Base-by-base conservation (phyloP, 2,329 filamentous ascomycete genomes). In the Lasiodiplodia hormozganensis region DNA sequence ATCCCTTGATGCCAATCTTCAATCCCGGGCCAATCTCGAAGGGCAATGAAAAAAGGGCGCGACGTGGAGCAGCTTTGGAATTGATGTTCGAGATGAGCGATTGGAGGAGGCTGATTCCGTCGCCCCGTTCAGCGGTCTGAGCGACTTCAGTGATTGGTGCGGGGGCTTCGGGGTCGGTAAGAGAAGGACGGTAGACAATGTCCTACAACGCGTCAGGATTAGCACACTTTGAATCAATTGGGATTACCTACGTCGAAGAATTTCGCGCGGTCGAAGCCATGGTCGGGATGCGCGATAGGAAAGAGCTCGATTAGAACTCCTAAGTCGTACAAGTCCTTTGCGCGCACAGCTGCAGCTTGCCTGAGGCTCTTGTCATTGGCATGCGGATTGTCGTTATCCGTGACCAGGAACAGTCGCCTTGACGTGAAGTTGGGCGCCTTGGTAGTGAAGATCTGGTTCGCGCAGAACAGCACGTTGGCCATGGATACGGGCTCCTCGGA, bases 401-500 rank as follows among this genome's bases (percentile, higher is more conserved):
- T 98, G 68, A 99, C 93, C 71, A 99, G 89, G 80, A 99, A 99
- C n/a, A 99, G 82, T 40, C 96, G 88, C 70, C 95, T 86, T 6
- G 95, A 98, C 4, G 93, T 91, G 78, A 98, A 98, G 76, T 97
- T 98, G 21, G 96, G 90, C 0, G 96, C 94, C 77, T 92, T 97
- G 3, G 93, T 97, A 1, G 94, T 97, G 77, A 99, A 97, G 64
- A 98, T 92, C 76, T 97, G 94, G 72, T 98, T 98, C 47, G 94
- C 95, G 74, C 94, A 97, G 77, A 97, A 97, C 1, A 99, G 85
- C 2, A 99, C 86, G 74, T 94, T 97, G 11, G 92, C 89, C 90
- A 99, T 97, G 40, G 90, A 89, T 0, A 92, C 89, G 1, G 85
- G 83, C 67, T 94, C 89, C 3, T 87, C 82, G 0, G 92, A 88